Percentiles rank a stretch among this genome's conserved stretches.
phyloP scores from a whole-genome alignment of 2,329 filamentous ascomycete species.

The Fusarium avenaceum region DNA sequence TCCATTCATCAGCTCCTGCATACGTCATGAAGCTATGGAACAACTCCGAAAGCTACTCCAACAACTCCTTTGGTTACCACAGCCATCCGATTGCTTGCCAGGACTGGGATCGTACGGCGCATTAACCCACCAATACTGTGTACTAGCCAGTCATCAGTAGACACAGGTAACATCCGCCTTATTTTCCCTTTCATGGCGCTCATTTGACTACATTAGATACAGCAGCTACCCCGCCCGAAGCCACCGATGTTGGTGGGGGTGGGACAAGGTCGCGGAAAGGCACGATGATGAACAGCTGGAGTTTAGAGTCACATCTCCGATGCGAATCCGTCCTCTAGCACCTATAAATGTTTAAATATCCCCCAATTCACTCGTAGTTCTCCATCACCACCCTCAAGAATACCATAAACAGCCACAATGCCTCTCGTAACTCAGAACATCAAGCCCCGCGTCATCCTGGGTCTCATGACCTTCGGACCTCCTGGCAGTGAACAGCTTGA shows the following conservation, averaged over 20 bases:
- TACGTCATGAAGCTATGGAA: slow-evolving; percentile 35
- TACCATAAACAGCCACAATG: slow-evolving; percentile 54
- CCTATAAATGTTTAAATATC: slow-evolving; percentile 21
- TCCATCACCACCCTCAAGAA: not conserved
- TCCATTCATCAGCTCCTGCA: not conserved
- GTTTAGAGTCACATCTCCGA: slow-evolving; percentile 43
- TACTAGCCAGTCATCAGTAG: slow-evolving; percentile 14
- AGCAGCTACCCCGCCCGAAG: slow-evolving; percentile 34
- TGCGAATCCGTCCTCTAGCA: not conserved
- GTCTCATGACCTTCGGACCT: slow-evolving; percentile 89
- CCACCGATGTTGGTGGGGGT: slow-evolving; percentile 33
- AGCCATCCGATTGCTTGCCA: not conserved
- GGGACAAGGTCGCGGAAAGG: slow-evolving; percentile 13
- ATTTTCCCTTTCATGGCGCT: slow-evolving; percentile 5
- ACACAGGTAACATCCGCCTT: slow-evolving; percentile 3
- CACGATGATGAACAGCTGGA: slow-evolving; percentile 36
- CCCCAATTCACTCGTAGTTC: not conserved
- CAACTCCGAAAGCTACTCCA: not conserved
- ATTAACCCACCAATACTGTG: slow-evolving; percentile 9
- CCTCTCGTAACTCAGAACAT: slow-evolving; percentile 59
- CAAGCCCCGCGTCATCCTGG: slow-evolving; percentile 81
- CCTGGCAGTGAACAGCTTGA: slow-evolving; percentile 65
- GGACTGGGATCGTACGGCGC: not conserved
- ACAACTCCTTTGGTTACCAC: slow-evolving; percentile 2
- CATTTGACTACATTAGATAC: slow-evolving; percentile 8